A percentile compares a stretch with the other conserved stretches of the same genome.
Conservation (phyloP, 331 rosid genomes). For the Malus hybrid region DNA sequence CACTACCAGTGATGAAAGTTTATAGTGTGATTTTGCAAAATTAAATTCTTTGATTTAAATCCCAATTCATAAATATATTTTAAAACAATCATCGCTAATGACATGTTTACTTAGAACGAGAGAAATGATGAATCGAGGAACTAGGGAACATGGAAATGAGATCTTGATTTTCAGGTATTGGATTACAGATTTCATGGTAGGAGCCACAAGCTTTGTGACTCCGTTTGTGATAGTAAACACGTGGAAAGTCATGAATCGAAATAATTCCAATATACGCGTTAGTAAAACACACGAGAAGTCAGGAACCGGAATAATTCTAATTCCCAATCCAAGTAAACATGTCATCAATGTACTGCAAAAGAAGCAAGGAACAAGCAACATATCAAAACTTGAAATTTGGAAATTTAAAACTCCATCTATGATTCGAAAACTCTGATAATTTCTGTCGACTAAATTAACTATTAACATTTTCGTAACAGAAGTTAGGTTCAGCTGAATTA, state of each 20-base stretch:
- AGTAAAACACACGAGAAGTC: neutral
- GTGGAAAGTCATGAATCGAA: neutral
- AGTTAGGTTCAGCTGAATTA: slow-evolving; percentile 24
- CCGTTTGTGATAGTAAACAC: neutral
- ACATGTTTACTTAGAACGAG: no score
- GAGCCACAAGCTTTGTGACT: neutral
- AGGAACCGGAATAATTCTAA: no score
- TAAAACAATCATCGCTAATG: neutral
- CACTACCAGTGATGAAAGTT: slow-evolving; percentile 20
- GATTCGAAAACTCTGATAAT: slow-evolving; percentile 18
- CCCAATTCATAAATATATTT: neutral
- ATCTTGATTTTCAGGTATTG: no score
- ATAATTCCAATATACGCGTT: neutral
- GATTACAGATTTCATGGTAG: no score
- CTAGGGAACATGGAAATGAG: neutral
- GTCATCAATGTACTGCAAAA: no score
- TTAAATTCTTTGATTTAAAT: neutral
- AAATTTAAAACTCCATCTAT: slow-evolving; percentile 13
- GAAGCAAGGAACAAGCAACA: neutral
- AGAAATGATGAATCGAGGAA: neutral
- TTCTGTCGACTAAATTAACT: slow-evolving; percentile 1
- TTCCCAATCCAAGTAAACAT: neutral
- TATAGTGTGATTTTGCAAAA: neutral
- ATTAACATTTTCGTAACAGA: slow-evolving; percentile 15
- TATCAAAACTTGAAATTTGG: slow-evolving; percentile 1